These are phyloP conservation scores for Litchi chinensis DNA, from an alignment of 345 rosid species.

Conservation along the genomic window DNA sequence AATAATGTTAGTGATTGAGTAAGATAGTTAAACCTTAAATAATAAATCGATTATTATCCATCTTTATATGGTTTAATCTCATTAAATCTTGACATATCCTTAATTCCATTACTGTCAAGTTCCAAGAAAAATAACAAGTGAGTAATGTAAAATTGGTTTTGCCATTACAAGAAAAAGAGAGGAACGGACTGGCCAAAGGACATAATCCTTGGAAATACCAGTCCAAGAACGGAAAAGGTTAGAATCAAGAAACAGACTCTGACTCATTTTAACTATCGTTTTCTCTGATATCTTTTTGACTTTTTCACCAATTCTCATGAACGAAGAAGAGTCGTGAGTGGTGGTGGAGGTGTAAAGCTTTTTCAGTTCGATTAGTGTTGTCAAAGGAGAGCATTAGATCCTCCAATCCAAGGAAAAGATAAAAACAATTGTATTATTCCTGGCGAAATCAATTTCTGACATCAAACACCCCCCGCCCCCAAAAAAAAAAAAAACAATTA, in stretches of 20 bases:
- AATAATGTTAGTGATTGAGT: no score
- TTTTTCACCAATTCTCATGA: not conserved
- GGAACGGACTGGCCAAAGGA: not conserved
- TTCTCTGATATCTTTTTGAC: not conserved
- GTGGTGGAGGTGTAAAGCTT: not conserved
- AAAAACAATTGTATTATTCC: not conserved
- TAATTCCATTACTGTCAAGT: no score
- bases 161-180: no score
- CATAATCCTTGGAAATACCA: not conserved
- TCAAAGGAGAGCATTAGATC: conserved; percentile 7
- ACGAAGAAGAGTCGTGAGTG: not conserved
- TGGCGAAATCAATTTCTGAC: conserved; percentile 14
- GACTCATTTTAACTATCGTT: not conserved
- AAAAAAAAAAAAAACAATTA: not conserved
- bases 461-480: no score
- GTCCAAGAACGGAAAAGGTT: not conserved
- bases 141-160: no score
- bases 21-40: no score
- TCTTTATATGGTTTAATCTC: no score
- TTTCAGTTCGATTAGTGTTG: not conserved
- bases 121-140: no score
- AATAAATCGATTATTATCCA: no score
- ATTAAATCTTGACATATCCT: no score
- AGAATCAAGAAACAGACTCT: no score
- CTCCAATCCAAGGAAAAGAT: not conserved